A percentile compares a stretch with the other conserved stretches of the same genome.
phyloP scores from a whole-genome alignment of 2,329 filamentous ascomycete species.

The Sporothrix mexicana region DNA sequence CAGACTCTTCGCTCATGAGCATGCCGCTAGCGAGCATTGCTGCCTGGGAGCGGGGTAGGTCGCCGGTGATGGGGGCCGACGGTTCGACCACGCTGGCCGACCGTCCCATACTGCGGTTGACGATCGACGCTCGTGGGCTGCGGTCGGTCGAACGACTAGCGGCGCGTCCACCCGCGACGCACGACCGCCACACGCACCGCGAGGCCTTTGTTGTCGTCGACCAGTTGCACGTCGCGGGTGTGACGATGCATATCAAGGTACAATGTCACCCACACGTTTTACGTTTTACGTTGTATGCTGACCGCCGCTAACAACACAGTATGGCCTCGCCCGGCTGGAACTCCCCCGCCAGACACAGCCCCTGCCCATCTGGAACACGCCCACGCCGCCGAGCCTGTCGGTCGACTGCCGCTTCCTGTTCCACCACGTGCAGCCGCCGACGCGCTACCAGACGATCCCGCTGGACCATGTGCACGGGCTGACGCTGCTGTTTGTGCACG shows the following conservation, averaged over 20 bases:
- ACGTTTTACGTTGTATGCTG: no score
- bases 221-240: neutral
- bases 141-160: neutral
- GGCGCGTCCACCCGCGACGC: neutral
- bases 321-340: constrained; percentile 22
- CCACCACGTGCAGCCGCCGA: neutral
- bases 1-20: neutral
- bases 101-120: neutral
- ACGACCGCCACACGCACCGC: neutral
- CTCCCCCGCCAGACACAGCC: neutral
- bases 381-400: constrained; percentile 4
- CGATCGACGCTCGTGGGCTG: constrained; percentile 7
- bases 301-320: neutral
- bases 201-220: constrained; percentile 24
- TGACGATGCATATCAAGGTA: constrained; percentile 16
- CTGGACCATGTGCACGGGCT: constrained; percentile 6
- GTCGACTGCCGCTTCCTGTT: neutral
- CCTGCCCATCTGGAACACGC: constrained; percentile 27
- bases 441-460: neutral
- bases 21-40: neutral
- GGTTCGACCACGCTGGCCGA: neutral
- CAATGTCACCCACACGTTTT: neutral
- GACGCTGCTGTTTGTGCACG: constrained; percentile 1
- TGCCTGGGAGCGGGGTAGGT: constrained; percentile 21
- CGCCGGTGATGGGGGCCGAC: neutral